These are phyloP conservation scores for Lasiosphaeria ovina DNA, from an alignment of 495 filamentous ascomycete genomes.

Conservation along the genomic window DNA sequence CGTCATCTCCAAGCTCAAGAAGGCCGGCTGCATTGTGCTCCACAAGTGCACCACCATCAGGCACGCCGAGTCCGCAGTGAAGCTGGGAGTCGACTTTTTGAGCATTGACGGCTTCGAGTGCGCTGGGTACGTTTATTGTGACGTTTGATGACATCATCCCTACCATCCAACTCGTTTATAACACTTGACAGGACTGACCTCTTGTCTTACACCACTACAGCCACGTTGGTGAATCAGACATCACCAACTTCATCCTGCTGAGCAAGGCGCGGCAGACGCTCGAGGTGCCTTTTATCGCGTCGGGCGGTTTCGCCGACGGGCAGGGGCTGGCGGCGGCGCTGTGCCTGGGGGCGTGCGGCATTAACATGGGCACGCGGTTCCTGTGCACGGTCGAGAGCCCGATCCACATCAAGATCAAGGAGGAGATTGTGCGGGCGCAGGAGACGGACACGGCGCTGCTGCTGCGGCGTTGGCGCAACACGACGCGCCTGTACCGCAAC, in stretches of 20 bases:
- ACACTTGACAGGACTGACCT: neutral
- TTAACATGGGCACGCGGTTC: conserved; percentile 96
- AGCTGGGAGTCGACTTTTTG: conserved; percentile 94
- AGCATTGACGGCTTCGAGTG: conserved; percentile 98
- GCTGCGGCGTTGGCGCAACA: conserved; percentile 90
- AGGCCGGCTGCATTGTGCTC: conserved; percentile 71
- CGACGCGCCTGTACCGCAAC: conserved; percentile 81
- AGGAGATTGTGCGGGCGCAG: conserved; percentile 81
- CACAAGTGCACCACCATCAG: conserved; percentile 98
- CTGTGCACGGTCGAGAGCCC: conserved; percentile 92
- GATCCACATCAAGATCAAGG: conserved; percentile 90
- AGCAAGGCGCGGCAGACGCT: conserved; percentile 82
- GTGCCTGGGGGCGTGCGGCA: conserved; percentile 84
- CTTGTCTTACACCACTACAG: conserved; percentile 23
- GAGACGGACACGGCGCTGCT: conserved; percentile 91
- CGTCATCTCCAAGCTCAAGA: conserved; percentile 85
- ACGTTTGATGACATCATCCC: neutral
- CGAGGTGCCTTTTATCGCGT: conserved; percentile 88
- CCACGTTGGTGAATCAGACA: conserved; percentile 87
- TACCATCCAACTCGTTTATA: neutral
- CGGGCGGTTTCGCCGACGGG: conserved; percentile 92
- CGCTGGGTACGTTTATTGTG: conserved; percentile 64
- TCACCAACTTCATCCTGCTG: conserved; percentile 96
- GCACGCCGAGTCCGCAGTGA: conserved; percentile 87
- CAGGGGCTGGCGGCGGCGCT: conserved; percentile 92